phyloP scores from a whole-genome alignment of 768 basidiomycete species.

The Pleurotus ostreatus region DNA sequence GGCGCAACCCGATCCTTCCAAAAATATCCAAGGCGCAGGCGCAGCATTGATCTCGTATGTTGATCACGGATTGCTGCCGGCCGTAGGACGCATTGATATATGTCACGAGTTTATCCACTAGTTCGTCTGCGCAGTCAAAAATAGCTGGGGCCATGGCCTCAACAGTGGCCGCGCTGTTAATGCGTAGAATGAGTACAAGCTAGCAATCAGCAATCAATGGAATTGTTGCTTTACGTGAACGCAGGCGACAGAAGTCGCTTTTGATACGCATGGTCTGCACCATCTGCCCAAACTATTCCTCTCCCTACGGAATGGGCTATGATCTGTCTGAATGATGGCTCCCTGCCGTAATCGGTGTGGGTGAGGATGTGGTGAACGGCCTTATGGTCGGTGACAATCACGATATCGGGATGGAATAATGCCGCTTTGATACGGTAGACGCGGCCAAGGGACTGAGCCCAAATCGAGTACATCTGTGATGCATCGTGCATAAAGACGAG shows the following conservation, averaged over 20 bases:
- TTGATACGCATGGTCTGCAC: constrained; percentile 28
- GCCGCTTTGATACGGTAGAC: constrained; percentile 34
- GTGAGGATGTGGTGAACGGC: constrained; percentile 34
- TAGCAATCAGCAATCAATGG: neutral
- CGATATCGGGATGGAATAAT: constrained; percentile 32
- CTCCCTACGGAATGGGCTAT: constrained; percentile 27
- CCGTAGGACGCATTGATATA: constrained; percentile 13
- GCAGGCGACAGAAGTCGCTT: constrained; percentile 29
- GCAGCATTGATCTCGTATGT: constrained; percentile 17
- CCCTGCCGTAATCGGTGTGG: constrained; percentile 28
- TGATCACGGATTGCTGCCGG: constrained; percentile 9
- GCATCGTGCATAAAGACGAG: constrained; percentile 26
- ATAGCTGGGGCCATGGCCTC: constrained; percentile 30
- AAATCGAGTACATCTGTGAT: constrained; percentile 27
- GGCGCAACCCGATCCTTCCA: constrained; percentile 32
- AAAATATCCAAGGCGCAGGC: constrained; percentile 24
- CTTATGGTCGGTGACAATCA: constrained; percentile 30
- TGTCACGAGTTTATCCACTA: constrained; percentile 17
- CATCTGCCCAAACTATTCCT: constrained; percentile 34
- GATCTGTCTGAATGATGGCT: constrained; percentile 26
- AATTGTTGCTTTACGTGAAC: constrained; percentile 25
- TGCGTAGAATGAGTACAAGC: neutral
- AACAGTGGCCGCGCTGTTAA: constrained; percentile 24
- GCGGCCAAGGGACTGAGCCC: constrained; percentile 27
- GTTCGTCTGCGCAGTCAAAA: constrained; percentile 22